phyloP scores from a whole-genome alignment of 495 filamentous ascomycete genomes.

The Penicillium atrosanguineum region DNA sequence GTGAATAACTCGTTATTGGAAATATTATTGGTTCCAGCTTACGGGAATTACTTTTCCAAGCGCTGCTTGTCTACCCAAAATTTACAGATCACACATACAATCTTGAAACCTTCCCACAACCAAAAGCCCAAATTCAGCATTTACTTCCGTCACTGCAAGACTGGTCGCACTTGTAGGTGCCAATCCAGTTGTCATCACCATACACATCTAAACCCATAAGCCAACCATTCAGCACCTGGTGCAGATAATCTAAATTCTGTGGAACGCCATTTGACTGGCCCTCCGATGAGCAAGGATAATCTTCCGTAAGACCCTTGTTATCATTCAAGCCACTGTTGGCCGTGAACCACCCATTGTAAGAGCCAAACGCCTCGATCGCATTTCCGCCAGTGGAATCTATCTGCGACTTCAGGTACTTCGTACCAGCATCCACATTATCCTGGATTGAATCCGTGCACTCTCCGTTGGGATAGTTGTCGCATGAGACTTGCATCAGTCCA shows the following conservation, averaged over 20 bases:
- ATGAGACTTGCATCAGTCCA: constrained; percentile 37
- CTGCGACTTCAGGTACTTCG: constrained; percentile 25
- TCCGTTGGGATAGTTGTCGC: constrained; percentile 35
- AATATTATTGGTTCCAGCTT: too few species aligned
- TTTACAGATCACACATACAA: background rate
- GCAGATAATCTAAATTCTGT: constrained; percentile 31
- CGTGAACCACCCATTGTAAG: constrained; percentile 36
- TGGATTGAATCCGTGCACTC: constrained; percentile 29
- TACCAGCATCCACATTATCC: constrained; percentile 35
- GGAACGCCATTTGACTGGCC: constrained; percentile 28
- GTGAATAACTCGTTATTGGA: too few species aligned
- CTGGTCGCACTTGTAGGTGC: constrained; percentile 17
- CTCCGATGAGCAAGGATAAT: constrained; percentile 32
- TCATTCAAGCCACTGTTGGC: constrained; percentile 19
- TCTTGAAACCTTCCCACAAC: background rate
- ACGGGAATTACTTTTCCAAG: too few species aligned
- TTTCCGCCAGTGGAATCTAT: constrained; percentile 23
- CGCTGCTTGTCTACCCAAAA: too few species aligned
- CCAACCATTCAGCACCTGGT: constrained; percentile 33
- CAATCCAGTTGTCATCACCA: constrained; percentile 29
- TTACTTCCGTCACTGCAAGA: constrained; percentile 15
- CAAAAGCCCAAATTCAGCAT: background rate
- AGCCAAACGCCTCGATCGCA: constrained; percentile 30
- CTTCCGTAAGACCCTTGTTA: constrained; percentile 25
- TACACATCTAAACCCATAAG: constrained; percentile 29